Base-by-base conservation (phyloP, 2,329 filamentous ascomycete genomes). In the Neoscytalidium dimidiatum region DNA sequence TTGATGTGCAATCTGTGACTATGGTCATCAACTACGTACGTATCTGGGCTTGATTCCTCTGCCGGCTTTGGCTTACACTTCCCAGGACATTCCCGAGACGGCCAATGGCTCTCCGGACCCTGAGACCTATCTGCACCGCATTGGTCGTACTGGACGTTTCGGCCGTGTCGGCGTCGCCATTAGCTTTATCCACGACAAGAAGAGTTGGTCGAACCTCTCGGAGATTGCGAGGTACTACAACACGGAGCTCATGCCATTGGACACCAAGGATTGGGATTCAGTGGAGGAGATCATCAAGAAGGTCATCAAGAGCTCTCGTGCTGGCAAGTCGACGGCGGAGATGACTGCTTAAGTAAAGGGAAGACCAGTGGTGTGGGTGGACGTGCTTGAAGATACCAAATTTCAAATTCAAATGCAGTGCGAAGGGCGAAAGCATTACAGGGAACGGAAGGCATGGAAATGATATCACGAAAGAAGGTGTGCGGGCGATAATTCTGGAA, bases 101-200 rank as follows among this genome's bases (percentile, higher is more conserved):
- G 77, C 77, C 23, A 90, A 90, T 74, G 89, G 90, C 44, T 80
- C 85, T 33, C 91, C 94, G 14, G 95, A 99, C 74, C 89, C 89
- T 52, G 94, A 98, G 82, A 99, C 95, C 0, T 99, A 99, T 75
- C 90, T 99, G 56, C 95, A 99, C 84, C 91, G 95, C 75, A 99
- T 99, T 71, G 95, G 95, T 67, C 92, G 95, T 74, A 99, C 95
- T 14, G 95, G 95, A 68, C 92, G 95, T 70, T 99, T 99, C 72
- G 95, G 95, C 65, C 94, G 94, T 77, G 93, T 98, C 35, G 95
- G 95, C 73, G 95, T 98, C 71, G 94, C 92, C 66, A 94, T 99
- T 75, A 96, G 91, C 69, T 97, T 99, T 72, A 92, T 99, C 62
- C 92, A 93, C 71, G 93, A 96, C 79, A 88, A 89, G 75, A 86